These are phyloP conservation scores for Rhododendron molle DNA, from an alignment of 148 eudicot species.

Conservation along the genomic window DNA sequence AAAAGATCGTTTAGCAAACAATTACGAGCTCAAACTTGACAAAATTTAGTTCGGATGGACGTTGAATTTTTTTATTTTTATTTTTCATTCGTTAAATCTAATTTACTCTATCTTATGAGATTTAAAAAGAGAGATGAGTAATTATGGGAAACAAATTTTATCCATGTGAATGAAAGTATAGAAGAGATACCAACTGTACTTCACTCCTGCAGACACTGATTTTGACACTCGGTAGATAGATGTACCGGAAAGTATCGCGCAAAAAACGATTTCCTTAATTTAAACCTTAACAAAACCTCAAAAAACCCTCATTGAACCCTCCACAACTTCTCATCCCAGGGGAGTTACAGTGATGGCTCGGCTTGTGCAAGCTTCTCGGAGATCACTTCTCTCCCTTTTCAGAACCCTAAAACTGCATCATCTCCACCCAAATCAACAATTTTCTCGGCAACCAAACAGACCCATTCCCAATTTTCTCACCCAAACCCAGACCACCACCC, in stretches of 20 bases:
- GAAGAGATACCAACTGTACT: accelerated
- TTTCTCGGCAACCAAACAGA: background rate
- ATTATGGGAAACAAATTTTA: accelerated
- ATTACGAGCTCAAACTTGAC: no score
- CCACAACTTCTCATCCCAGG: background rate
- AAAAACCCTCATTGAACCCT: background rate
- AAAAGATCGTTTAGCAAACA: no score
- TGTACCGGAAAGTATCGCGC: no score
- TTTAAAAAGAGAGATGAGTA: no score
- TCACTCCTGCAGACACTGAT: no score
- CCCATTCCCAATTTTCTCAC: background rate
- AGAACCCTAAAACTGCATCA: background rate
- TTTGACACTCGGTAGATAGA: no score
- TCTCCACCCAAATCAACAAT: background rate
- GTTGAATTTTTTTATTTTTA: no score
- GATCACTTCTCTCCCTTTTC: background rate
- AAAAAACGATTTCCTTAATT: no score
- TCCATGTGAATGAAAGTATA: accelerated
- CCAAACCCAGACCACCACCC: background rate
- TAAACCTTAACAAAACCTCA: background rate
- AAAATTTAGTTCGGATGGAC: no score
- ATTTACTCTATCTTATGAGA: no score
- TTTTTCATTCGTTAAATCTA: no score
- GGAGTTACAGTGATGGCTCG: background rate
- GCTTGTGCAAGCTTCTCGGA: background rate